Evolutionary conservation across 352 stramenopile genomes (phyloP).

Genomic region (Phytophthora kernoviae): DNA sequence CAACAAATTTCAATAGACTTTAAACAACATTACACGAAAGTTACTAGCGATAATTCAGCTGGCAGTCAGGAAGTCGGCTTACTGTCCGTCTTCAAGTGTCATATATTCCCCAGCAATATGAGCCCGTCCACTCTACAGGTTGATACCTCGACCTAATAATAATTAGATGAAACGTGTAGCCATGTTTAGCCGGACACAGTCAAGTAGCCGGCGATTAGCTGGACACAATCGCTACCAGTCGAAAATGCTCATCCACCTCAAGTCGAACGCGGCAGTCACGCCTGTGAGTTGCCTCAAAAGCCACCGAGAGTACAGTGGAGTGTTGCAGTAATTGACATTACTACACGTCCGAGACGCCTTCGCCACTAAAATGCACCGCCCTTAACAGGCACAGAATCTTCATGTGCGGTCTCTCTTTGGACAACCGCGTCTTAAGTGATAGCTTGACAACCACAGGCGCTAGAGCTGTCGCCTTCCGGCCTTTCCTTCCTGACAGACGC

Average conservation of each 20-base stretch:
- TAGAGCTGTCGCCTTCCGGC: conserved; percentile 20
- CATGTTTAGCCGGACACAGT: conserved; percentile 2
- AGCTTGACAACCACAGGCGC: conserved; percentile 16
- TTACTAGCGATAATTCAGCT: conserved; percentile 34
- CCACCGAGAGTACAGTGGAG: conserved; percentile 29
- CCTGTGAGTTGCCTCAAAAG: conserved; percentile 9
- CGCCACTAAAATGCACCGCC: conserved; percentile 32
- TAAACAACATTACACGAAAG: background rate
- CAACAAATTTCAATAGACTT: background rate
- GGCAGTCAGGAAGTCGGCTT: no score
- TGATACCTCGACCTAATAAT: background rate
- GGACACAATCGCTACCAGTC: conserved; percentile 14
- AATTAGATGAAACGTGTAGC: conserved; percentile 3
- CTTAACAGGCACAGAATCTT: conserved; percentile 19
- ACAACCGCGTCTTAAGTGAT: no score
- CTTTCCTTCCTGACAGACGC: conserved; percentile 22
- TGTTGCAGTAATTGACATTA: conserved; percentile 39
- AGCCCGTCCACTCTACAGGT: conserved; percentile 7
- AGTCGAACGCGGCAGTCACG: conserved; percentile 23
- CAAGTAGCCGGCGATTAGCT: conserved; percentile 19
- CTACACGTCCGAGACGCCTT: conserved; percentile 13
- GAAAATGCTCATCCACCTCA: conserved; percentile 22
- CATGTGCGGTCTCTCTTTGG: background rate
- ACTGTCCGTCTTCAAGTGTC: conserved; percentile 9
- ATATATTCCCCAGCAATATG: conserved; percentile 14